Conservation (phyloP, 306 rosid species). For the Rosa persica region DNA sequence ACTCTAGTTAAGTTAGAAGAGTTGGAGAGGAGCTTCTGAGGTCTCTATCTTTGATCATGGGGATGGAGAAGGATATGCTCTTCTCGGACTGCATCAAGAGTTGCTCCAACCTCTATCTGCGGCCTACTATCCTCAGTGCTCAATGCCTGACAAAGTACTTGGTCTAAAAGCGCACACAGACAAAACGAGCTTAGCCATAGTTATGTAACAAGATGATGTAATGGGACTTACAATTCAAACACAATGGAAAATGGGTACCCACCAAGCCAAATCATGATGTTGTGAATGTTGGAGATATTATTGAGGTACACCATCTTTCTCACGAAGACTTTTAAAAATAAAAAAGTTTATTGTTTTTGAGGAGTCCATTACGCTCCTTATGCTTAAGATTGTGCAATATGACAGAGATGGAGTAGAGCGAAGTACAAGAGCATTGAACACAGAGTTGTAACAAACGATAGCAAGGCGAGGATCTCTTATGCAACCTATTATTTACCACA, state of each 20-base stretch:
- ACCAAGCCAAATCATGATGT: constrained; percentile 20
- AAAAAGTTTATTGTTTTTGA: neutral
- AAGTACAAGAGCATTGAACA: constrained; percentile 47
- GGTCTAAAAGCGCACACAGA: constrained; percentile 53
- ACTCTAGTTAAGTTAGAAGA: constrained; percentile 30
- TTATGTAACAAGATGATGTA: constrained; percentile 36
- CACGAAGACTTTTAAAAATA: no score
- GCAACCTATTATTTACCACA: constrained; percentile 30
- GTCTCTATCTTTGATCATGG: constrained; percentile 34
- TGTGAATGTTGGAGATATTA: constrained; percentile 24
- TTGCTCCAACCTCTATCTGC: constrained; percentile 23
- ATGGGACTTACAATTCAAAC: constrained; percentile 33
- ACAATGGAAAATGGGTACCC: constrained; percentile 19
- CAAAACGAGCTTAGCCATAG: constrained; percentile 32
- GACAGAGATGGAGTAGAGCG: constrained; percentile 51
- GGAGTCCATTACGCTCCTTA: neutral
- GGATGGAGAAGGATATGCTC: constrained; percentile 32
- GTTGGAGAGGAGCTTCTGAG: constrained; percentile 31
- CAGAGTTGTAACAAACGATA: constrained; percentile 37
- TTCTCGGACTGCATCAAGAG: constrained; percentile 36
- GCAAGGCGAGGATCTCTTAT: constrained; percentile 29
- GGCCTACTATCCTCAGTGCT: constrained; percentile 47
- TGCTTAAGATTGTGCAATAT: neutral
- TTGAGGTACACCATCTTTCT: constrained; percentile 22
- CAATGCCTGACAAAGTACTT: constrained; percentile 36